Evolutionary conservation across 176 grass and related monocot species (phyloP).

Genomic region (Microstegium vimineum): DNA sequence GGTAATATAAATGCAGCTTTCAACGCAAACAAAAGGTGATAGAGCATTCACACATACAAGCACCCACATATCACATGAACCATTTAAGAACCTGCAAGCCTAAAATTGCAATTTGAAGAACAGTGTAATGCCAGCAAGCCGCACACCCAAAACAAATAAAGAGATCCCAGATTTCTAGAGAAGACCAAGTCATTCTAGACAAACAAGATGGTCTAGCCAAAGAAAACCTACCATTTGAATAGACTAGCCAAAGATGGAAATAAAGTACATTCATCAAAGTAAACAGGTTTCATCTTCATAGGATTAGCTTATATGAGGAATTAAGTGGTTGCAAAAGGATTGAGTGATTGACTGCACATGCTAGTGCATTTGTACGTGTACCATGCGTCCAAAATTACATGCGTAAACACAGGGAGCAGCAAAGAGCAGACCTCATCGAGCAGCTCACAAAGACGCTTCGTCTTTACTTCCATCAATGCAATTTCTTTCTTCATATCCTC

Average conservation of each 20-base stretch:
- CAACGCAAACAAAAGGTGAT: neutral
- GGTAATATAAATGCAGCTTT: neutral
- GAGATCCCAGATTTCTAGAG: neutral
- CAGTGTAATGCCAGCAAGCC: neutral
- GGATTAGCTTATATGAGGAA: neutral
- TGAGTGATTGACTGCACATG: neutral
- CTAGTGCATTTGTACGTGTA: neutral
- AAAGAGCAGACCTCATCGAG: slow-evolving; percentile 70
- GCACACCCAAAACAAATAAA: neutral
- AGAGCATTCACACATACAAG: neutral
- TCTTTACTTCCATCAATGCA: slow-evolving; percentile 74
- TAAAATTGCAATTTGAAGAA: neutral
- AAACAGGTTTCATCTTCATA: neutral
- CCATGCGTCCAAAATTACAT: neutral
- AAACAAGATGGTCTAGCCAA: neutral
- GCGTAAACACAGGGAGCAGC: neutral
- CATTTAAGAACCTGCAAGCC: neutral
- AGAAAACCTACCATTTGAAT: neutral
- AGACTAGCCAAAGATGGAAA: neutral
- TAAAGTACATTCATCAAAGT: neutral
- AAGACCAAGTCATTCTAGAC: neutral
- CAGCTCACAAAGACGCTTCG: slow-evolving; percentile 68
- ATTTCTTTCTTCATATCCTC: slow-evolving; percentile 68
- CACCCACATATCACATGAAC: neutral
- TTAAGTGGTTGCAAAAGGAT: neutral